Evolutionary conservation across 1,284 basidiomycete species (phyloP), one percentile per base, ranked within the genome.

Genomic region (Ceratobasidium sp.): DNA sequence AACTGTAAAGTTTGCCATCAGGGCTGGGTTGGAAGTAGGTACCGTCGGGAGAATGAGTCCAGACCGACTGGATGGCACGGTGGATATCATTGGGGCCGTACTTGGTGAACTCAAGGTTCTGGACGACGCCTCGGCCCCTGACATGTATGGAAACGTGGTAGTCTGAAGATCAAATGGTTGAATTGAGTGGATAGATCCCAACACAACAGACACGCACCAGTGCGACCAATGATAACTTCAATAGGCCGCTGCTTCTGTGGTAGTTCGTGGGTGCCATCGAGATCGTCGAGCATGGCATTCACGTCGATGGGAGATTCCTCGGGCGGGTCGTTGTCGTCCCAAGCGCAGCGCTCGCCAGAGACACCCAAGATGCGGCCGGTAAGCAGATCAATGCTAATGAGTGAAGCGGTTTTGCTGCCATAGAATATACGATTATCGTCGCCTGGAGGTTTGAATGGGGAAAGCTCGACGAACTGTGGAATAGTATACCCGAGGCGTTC

Each of bases 61-160:
- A 93, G 2, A 82, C 74, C 2, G 83, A 77, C 75, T 94, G 92
- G 11, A 85, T 74, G 4, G 81, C 76, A 70, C 82, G 83, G 74
- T 91, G 87, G 75, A 90, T 84, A 73, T 89, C 90, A 74, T 92
- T 92, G 5, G 92, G 90, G 0, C 91, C 89, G 75, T 93, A 94
- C 0, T 86, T 84, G 0, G 92, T 93, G 77, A 91, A 94, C 0
- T 87, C 85, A 3, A 94, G 82, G 60, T 87, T 87, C 73, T 93
- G 91, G 2, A 87, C 79, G 4, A 87, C 27, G 2, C 75, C 71
- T 1, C 74, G 74, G 1, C 69, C 73, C 56, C 75, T 74, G 39
- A 75, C 73, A 49, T 74, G 75, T 56, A 79, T 77, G 30, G 77
- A 75, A 36, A 79, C 70, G 54, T 77, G 75, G 67, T 78, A 79